Base-by-base conservation (phyloP, 2,329 filamentous ascomycete species). In the Hypoxylon sp. region DNA sequence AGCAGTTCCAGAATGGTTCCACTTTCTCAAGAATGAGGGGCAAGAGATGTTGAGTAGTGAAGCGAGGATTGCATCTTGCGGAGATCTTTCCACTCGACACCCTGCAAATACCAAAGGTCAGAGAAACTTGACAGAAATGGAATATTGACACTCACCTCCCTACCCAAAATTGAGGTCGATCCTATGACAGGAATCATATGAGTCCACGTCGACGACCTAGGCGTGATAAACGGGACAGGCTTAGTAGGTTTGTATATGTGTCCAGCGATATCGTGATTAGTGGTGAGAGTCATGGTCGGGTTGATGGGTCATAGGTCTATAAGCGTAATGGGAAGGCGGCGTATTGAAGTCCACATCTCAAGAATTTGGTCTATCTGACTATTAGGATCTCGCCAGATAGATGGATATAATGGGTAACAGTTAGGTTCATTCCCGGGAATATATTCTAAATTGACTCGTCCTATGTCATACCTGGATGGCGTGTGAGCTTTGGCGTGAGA, bases 51-150 rank as follows among this genome's bases (percentile, higher is more conserved):
- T 80, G 78, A 2, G 78, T 76, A 1, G 80, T 75, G 56, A 81
- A 82, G 2, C 80, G 80, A 5, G 78, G 78, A 65, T 80, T 81
- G 67, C 80, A 79, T 33, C 75, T 76, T 80, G n/a, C 80, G 77
- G 6, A 75, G 50, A 2, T 68, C 64, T 65, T 79, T 80, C 78
- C 78, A 80, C 3, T 75, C 70, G 10, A 73, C 69, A 8, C 70
- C 74, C 68, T 77, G 37, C 51, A 72, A 33, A 19, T 11, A 33
- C 2, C 65, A 56, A 26, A 65, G 60, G 2, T 73, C 65, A 14
- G 53, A 64, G 3, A 52, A 42, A 0, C 66, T 64, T 9, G 67
- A 52, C 1, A 81, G 65, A 1, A 68, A 65, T 4, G 63, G 50
- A 10, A 78, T 59, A 1, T 65, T 66, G 17, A 13, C 29, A 59